Conservation (phyloP, 345 rosid genomes). For the Euphorbia peplus region DNA sequence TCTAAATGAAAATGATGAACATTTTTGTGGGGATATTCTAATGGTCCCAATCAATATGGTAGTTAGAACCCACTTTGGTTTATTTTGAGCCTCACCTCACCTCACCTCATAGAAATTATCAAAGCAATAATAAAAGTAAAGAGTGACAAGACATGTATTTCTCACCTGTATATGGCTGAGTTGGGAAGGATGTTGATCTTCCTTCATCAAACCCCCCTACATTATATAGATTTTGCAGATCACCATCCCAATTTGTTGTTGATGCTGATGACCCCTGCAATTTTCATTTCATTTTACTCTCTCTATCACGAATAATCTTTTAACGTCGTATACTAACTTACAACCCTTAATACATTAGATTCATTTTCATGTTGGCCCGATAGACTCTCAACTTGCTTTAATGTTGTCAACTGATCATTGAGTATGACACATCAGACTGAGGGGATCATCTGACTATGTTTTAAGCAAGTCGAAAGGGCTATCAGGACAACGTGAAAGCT, state of each 20-base stretch:
- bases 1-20: constrained; percentile 27
- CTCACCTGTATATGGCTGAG: constrained; percentile 53
- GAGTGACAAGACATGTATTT: constrained; percentile 19
- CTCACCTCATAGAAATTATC: constrained; percentile 16
- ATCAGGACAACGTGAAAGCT: no score
- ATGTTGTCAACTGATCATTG: no score
- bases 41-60: constrained; percentile 29
- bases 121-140: constrained; percentile 13
- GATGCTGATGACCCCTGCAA: constrained; percentile 43
- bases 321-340: no score
- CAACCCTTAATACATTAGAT: no score
- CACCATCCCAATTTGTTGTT: constrained; percentile 68
- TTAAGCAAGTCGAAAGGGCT: no score
- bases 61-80: constrained; percentile 31
- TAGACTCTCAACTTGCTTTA: no score
- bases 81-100: constrained; percentile 22
- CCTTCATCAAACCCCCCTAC: constrained; percentile 54
- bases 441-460: no score
- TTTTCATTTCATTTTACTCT: no score
- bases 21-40: constrained; percentile 31
- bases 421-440: no score
- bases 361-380: no score
- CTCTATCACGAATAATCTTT: no score
- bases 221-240: constrained; percentile 57
- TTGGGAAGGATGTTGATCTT: constrained; percentile 34